A percentile compares a stretch with the other conserved stretches of the same genome.
Evolutionary conservation across 495 filamentous ascomycete species (phyloP).

Genomic region (Apiosordaria backusii): DNA sequence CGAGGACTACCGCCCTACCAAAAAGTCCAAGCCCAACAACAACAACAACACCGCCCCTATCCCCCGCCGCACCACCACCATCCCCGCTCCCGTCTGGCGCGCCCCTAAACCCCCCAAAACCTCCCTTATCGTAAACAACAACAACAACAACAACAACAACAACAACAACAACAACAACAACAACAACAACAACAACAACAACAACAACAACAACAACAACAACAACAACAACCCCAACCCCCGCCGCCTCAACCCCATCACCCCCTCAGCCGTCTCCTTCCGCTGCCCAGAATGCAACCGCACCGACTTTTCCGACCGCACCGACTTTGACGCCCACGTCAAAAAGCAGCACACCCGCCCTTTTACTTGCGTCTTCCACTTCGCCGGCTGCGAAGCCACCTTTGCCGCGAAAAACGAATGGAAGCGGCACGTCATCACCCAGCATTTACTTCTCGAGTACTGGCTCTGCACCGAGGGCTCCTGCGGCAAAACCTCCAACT

Average conservation of each 20-base stretch:
- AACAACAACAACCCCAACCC: neutral
- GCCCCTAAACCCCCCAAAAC: neutral
- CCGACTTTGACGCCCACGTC: conserved; percentile 45
- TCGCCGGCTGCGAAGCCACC: conserved; percentile 69
- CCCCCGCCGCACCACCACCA: neutral
- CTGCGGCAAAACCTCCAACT: conserved; percentile 46
- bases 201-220: neutral
- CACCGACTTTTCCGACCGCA: conserved; percentile 38
- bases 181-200: neutral
- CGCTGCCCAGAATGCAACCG: conserved; percentile 24
- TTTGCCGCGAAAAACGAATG: conserved; percentile 91
- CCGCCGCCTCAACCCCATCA: neutral
- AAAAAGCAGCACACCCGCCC: conserved; percentile 56
- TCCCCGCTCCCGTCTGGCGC: neutral
- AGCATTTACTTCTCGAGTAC: conserved; percentile 75
- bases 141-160: neutral
- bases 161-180: neutral
- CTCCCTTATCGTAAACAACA: neutral
- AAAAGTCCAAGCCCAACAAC: conserved; percentile 11
- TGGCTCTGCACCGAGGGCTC: conserved; percentile 73
- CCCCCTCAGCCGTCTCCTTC: conserved; percentile 8
- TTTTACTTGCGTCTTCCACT: conserved; percentile 75
- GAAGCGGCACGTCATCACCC: conserved; percentile 79
- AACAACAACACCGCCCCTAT: neutral
- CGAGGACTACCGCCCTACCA: conserved; percentile 20